Conservation (phyloP, 345 rosid genomes). For the Sisymbrium altissimum region DNA sequence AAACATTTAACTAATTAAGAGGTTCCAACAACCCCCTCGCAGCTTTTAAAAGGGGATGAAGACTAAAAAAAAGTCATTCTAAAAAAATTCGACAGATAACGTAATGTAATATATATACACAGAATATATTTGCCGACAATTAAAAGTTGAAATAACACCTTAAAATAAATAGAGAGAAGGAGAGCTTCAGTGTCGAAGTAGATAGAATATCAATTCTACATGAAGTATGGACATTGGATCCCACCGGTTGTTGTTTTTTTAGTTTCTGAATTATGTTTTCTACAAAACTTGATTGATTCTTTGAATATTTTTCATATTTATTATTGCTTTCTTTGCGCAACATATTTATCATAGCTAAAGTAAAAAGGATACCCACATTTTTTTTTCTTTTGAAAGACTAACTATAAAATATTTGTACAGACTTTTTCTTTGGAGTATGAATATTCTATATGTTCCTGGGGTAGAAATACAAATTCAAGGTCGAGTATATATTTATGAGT, state of each 20-base stretch:
- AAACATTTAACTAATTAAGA: slow-evolving; percentile 11
- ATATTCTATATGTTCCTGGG: background rate
- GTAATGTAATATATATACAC: background rate
- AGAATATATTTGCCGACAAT: slow-evolving; percentile 26
- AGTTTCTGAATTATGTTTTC: slow-evolving; percentile 14
- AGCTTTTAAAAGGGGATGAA: slow-evolving; percentile 5
- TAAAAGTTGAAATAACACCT: background rate
- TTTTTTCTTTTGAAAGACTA: background rate
- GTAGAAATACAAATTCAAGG: background rate
- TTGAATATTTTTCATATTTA: slow-evolving; percentile 8
- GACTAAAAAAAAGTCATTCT: background rate
- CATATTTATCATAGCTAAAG: slow-evolving; percentile 15
- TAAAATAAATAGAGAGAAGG: background rate
- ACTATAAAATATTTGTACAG: background rate
- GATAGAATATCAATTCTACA: slow-evolving; percentile 37
- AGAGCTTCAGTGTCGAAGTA: slow-evolving; percentile 24
- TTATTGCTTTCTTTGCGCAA: background rate
- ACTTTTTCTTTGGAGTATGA: slow-evolving; percentile 3
- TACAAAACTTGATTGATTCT: slow-evolving; percentile 27
- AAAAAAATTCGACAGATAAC: background rate
- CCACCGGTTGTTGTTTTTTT: slow-evolving; percentile 22
- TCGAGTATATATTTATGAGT: background rate
- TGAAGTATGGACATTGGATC: slow-evolving; percentile 32
- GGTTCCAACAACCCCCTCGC: slow-evolving; percentile 14
- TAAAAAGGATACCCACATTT: slow-evolving; percentile 2